Evolutionary conservation across 768 basidiomycete species (phyloP), one percentile per base, ranked within the genome.

Genomic region (Xerocomellus amylosporus): DNA sequence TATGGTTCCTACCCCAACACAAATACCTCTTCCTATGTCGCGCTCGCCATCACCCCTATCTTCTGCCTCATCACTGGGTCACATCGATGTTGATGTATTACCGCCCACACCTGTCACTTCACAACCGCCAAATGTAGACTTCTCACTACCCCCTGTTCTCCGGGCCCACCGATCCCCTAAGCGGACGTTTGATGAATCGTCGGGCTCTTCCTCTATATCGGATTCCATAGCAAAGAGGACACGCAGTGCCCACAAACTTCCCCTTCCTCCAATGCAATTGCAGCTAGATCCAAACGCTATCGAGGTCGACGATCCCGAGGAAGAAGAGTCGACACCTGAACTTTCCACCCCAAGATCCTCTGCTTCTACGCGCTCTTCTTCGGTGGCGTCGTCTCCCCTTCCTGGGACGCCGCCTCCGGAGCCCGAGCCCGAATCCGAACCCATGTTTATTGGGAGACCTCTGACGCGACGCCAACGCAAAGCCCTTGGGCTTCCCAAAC

Each of bases 401-500:
- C 69, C 74, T n/a, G 68, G 71, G 49, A 69, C 71, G 7, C 66
- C 69, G 0, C 68, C 73, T 39, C 66, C 67, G 1, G 67, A 68
- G 12, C 58, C 64, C 1, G 72, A 51, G 15, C 41, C 49, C 1
- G 54, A 58, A 13, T 38, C 49, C 1, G 54, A 58, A 20, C 49
- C 58, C 9, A 43, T 38, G 12, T 41, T 7, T 22, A 17, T 52
- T 33, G 58, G 74, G 58, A 76, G 71, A 43, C 76, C 75, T 7
- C 50, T 91, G 43, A 91, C 88, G 8, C 73, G 85, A 45, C 73
- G 88, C 20, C 82, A 92, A 70, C 76, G 86, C 33, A 90, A 85
- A 71, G 75, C 74, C n/a, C 74, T 86, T 12, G 86, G 86, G 2
- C 66, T 90, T 40, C 87, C 87, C 0, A 88, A 84, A 65, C 64